Conservation (phyloP, 495 filamentous ascomycete species). For the Parmelia sp. region DNA sequence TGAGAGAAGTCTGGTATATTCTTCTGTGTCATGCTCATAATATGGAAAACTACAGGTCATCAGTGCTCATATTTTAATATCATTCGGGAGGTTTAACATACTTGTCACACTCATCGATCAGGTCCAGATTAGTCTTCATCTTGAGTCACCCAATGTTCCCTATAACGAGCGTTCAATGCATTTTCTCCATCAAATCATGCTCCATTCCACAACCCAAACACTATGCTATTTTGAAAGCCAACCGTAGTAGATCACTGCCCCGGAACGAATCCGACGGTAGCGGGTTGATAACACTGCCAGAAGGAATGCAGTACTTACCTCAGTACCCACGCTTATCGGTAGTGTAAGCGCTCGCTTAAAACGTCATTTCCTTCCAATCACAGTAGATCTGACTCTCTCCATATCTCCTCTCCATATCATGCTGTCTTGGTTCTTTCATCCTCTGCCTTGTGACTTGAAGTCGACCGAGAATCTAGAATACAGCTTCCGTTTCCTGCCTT, state of each 20-base stretch:
- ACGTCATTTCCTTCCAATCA: neutral
- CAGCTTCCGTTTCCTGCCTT: neutral
- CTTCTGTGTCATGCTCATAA: slow-evolving; percentile 46
- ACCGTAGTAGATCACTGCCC: no score
- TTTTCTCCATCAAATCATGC: neutral
- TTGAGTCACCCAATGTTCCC: slow-evolving; percentile 17
- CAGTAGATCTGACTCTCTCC: neutral
- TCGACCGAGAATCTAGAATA: neutral
- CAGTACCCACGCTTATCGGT: slow-evolving; percentile 3
- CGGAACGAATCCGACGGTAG: no score
- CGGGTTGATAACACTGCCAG: neutral
- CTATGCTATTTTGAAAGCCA: neutral
- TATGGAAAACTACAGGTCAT: slow-evolving; percentile 58
- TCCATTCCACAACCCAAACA: neutral
- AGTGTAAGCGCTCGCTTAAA: slow-evolving; percentile 2
- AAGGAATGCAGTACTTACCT: no score
- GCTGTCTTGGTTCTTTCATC: neutral
- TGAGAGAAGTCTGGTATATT: slow-evolving; percentile 42
- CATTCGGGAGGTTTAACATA: slow-evolving; percentile 32
- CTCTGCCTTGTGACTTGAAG: neutral
- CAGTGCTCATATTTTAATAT: slow-evolving; percentile 4
- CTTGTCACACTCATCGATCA: slow-evolving; percentile 58
- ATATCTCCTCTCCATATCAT: neutral
- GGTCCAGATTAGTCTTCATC: slow-evolving; percentile 48
- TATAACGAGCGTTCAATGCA: neutral